Base-by-base conservation (phyloP, 2,329 filamentous ascomycete species). In the Penicillium expansum region DNA sequence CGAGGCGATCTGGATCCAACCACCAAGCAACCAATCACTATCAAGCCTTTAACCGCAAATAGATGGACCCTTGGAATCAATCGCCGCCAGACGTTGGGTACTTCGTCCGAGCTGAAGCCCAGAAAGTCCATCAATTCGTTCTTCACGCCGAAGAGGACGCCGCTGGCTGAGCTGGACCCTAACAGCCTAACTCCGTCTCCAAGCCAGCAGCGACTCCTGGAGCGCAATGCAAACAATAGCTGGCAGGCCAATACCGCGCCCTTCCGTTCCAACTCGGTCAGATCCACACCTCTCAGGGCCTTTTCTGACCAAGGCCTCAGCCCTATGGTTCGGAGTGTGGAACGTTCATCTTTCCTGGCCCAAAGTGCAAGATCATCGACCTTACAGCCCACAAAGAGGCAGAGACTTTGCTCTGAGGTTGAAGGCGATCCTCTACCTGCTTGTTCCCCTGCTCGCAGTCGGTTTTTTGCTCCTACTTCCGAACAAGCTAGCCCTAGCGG, bases 1-100 rank as follows among this genome's bases (percentile, higher is more conserved):
- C 78, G 72, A 37, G 94, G 94, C 35, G 89, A 96, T 64, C 75
- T 97, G 44, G 88, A 97, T 71, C 94, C 94, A 2, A 94, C 93
- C 63, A 95, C 92, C 1, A 97, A 97, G 74, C 72, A 86, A 58
- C 82, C 80, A 2, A 80, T 87, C 47, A 61, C 70, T 24, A 56
- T 82, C 13, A 73, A 74, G 49, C 70, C 69, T 3, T 57, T 64
- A 51, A 64, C 64, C 55, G 62, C 68, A 51, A 62, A 67, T 52
- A 75, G 73, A 58, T 60, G 71, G 38, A 68, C 69, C 44, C 63
- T 74, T 44, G 68, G 69, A 29, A 66, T 75, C 32, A 71, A 60
- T 65, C 72, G 67, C 64, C 76, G 69, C 64, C 74, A 76, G 44
- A 78, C 76, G 2, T 62, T 77, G 18, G 70, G 72, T 32, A 71